phyloP scores from a whole-genome alignment of 2,329 filamentous ascomycete species.

The Cladosporium phlei region DNA sequence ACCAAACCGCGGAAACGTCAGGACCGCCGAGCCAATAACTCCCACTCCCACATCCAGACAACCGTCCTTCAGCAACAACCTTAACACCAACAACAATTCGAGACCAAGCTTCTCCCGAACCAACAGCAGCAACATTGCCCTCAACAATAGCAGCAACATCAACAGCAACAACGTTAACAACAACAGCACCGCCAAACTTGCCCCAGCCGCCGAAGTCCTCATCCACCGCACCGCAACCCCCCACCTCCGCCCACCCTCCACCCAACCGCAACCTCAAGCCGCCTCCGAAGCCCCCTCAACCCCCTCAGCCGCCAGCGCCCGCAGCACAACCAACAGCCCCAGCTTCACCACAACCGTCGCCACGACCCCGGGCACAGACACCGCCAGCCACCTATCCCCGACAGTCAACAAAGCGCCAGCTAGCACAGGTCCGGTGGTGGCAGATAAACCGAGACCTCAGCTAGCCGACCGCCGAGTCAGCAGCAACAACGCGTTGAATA shows the following conservation, averaged over 20 bases:
- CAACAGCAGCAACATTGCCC: background rate
- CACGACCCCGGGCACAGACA: background rate
- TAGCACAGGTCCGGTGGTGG: too few species aligned
- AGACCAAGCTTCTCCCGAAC: constrained; percentile 41
- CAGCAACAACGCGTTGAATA: background rate
- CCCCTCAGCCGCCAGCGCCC: constrained; percentile 2
- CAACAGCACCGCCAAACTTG: background rate
- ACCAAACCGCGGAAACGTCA: background rate
- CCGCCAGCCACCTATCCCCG: too few species aligned
- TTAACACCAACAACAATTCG: background rate
- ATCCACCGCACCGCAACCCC: background rate
- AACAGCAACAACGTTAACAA: background rate
- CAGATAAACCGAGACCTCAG: background rate
- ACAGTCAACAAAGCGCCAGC: too few species aligned
- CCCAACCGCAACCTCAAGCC: background rate
- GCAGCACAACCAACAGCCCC: constrained; percentile 1
- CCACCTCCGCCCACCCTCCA: background rate
- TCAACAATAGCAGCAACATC: background rate
- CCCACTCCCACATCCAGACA: constrained; percentile 57
- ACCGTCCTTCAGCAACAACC: too few species aligned
- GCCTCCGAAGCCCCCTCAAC: background rate
- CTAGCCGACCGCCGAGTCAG: background rate
- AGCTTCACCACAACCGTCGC: background rate
- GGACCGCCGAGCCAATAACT: constrained; percentile 26
- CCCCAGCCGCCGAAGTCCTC: background rate